Conservation (phyloP, 495 filamentous ascomycete genomes). For the Hypoxylon rickii region DNA sequence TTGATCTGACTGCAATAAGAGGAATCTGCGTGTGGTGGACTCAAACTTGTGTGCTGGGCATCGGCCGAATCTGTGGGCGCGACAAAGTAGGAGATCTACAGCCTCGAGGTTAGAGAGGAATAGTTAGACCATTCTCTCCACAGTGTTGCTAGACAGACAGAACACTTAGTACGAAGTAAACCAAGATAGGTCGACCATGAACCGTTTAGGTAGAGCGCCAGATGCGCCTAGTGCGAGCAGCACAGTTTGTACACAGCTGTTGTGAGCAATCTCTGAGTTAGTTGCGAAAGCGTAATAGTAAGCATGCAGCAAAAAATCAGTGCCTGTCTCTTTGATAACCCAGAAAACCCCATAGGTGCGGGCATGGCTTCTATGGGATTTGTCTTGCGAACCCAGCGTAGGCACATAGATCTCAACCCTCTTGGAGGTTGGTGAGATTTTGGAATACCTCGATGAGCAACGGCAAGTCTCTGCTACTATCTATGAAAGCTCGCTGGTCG, state of each 20-base stretch:
- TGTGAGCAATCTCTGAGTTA: neutral
- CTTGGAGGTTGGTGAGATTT: constrained; percentile 53
- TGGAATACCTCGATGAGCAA: constrained; percentile 54
- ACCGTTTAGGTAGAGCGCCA: constrained; percentile 27
- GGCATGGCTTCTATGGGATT: no score
- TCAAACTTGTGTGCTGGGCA: neutral
- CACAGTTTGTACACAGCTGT: constrained; percentile 21
- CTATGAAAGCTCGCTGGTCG: constrained; percentile 40
- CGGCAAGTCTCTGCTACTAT: constrained; percentile 42
- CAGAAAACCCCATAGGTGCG: constrained; percentile 37
- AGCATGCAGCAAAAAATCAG: no score
- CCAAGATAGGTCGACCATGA: constrained; percentile 42
- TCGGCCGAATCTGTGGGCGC: neutral
- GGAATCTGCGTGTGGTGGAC: constrained; percentile 4
- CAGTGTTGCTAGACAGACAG: no score
- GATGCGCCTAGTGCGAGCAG: constrained; percentile 44
- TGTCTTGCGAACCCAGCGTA: neutral
- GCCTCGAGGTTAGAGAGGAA: constrained; percentile 39
- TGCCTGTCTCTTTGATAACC: constrained; percentile 16
- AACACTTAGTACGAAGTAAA: no score
- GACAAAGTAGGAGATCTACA: constrained; percentile 36
- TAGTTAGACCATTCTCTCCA: constrained; percentile 27
- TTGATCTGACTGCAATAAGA: constrained; percentile 4
- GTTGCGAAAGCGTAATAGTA: no score
- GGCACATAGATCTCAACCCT: constrained; percentile 42